These are phyloP conservation scores for Eremothecium coryli DNA, from an alignment of 1,139 yeast genomes.

Conservation along the genomic window DNA sequence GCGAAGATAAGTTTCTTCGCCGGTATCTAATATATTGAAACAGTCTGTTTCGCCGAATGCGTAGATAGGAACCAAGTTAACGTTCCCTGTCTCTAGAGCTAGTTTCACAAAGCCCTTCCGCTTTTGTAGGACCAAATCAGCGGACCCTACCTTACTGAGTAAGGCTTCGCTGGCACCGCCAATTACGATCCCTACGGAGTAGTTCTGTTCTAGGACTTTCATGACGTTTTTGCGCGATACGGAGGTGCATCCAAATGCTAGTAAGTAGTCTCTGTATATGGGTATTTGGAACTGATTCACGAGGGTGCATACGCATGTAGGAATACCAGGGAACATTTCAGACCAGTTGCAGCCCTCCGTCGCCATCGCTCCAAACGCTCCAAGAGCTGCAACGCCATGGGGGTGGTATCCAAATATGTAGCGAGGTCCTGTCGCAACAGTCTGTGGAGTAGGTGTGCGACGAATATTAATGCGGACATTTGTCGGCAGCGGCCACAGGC, in stretches of 20 bases:
- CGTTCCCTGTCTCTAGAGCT: conserved; percentile 73
- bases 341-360: conserved; percentile 71
- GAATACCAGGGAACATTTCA: conserved; percentile 70
- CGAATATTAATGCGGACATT: conserved; percentile 12
- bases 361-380: conserved; percentile 78
- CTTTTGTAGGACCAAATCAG: conserved; percentile 61
- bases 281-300: conserved; percentile 84
- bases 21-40: conserved; percentile 54
- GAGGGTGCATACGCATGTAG: conserved; percentile 67
- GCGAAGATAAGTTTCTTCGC: conserved; percentile 43
- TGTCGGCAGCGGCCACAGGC: conserved; percentile 14
- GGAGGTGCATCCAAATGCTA: conserved; percentile 75
- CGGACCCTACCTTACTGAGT: conserved; percentile 50
- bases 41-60: conserved; percentile 90
- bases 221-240: conserved; percentile 71
- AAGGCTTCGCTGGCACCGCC: conserved; percentile 95
- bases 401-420: conserved; percentile 95
- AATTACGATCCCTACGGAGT: conserved; percentile 77
- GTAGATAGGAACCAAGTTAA: conserved; percentile 74
- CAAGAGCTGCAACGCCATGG: conserved; percentile 92
- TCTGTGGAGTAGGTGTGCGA: conserved; percentile 6
- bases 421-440: conserved; percentile 48
- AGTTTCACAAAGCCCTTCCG: conserved; percentile 84
- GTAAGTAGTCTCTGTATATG: conserved; percentile 73
- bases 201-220: conserved; percentile 56